These are phyloP conservation scores for Metschnikowia lachancei DNA, from an alignment of 805 yeast genomes.

Conservation along the genomic window DNA sequence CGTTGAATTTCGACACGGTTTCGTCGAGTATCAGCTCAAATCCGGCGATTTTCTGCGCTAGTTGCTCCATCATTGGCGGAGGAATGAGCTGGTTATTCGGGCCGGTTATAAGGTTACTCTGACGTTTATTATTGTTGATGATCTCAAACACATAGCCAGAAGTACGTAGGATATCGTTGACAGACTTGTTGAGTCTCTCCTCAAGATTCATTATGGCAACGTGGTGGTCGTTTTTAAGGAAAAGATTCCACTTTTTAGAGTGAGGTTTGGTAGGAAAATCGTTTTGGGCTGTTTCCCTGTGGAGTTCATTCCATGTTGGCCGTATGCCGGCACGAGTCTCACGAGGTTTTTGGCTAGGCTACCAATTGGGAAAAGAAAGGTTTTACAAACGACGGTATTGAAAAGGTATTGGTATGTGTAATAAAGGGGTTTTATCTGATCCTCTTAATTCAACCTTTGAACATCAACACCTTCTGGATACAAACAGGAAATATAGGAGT, in stretches of 20 bases:
- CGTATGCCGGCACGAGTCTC: constrained; percentile 7
- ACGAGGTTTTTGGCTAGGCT: neutral
- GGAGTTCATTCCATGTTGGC: constrained; percentile 11
- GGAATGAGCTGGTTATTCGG: constrained; percentile 41
- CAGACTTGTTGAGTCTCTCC: constrained; percentile 37
- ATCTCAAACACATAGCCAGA: constrained; percentile 45
- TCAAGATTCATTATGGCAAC: constrained; percentile 35
- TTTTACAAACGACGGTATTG: no score
- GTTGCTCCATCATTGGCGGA: constrained; percentile 35
- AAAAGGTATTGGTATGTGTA: no score
- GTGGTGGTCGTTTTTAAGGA: no score
- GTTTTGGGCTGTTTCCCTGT: neutral
- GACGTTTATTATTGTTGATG: constrained; percentile 39
- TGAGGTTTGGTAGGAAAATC: neutral
- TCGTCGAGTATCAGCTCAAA: constrained; percentile 46
- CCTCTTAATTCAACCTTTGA: no score
- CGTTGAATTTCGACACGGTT: constrained; percentile 40
- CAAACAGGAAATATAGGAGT: no score
- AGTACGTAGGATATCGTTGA: constrained; percentile 40
- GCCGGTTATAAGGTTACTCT: constrained; percentile 42
- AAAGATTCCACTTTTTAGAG: no score
- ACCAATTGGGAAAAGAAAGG: no score
- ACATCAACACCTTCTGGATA: no score
- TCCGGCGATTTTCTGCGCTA: constrained; percentile 32
- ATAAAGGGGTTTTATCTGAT: no score